Base-by-base conservation (phyloP, 1,139 yeast species). In the Ogataea hybrid region DNA sequence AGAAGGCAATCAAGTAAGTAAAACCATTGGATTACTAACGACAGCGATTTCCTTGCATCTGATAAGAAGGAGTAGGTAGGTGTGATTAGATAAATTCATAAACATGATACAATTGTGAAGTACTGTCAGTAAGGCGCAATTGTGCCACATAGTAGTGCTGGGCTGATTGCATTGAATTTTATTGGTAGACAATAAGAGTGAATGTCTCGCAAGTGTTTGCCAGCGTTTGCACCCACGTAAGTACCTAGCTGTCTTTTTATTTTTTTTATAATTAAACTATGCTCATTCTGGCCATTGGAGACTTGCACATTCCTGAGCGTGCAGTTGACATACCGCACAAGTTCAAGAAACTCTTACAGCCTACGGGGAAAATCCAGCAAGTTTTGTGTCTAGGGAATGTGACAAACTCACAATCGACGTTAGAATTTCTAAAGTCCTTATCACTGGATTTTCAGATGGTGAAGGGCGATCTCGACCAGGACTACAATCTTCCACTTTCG, bases 251-350 rank as follows among this genome's bases (percentile, higher is more conserved):
- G 29, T 23, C 25, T 20, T 23, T 20, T 14, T 17, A 15, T 32
- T 32, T 27, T 28, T 27, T 28, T 27, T 32, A 20, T 31, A 17
- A 10, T 15, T 20, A 45, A 10, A 20, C 21, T 20, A 89, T 89
- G 97, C 71, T 92, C 39, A 77, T 92, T n/a, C 72, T 92, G 37
- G 94, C 95, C 7, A 78, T 90, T 51, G 96, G 96, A 8, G 97
- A 92, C 60, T 71, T 92, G 11, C 88, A 82, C 62, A 83, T 92
- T 25, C 97, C 98, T 0, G 92, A 88, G 49, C 69, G 97, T 52
- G 84, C 94, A 11, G 71, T 77, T 29, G 90, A 63, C 35, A 56
- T 76, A 2, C 81, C 81, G 0, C 49, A 55, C 3, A 73, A 84
- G 71, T 87, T 89, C 64, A 72, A 71, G 46, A 85, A 84, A 58